phyloP scores from a whole-genome alignment of 2,329 filamentous ascomycete species.

The Alternaria triticina region DNA sequence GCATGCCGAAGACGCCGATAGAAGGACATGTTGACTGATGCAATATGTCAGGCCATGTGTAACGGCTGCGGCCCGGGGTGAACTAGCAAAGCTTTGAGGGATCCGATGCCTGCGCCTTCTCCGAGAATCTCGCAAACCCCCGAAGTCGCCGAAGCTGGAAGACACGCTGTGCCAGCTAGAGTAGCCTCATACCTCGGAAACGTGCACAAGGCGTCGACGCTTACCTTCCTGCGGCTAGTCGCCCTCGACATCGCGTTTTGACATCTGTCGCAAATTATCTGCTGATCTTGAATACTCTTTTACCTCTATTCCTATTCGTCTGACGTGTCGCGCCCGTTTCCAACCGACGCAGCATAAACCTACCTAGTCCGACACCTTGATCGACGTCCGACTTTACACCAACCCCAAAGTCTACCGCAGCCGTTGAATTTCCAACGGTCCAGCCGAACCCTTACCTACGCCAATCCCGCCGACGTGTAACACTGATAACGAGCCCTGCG shows the following conservation, averaged over 20 bases:
- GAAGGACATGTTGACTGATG: conserved; percentile 8
- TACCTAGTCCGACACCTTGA: neutral
- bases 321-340: neutral
- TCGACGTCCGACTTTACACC: conserved; percentile 1
- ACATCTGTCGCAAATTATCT: conserved; percentile 39
- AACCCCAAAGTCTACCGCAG: neutral
- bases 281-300: conserved; percentile 28
- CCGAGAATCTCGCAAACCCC: conserved; percentile 1
- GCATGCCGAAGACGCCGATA: conserved; percentile 26
- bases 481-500: neutral
- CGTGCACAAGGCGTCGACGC: conserved; percentile 7
- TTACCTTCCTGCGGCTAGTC: conserved; percentile 26
- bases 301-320: conserved; percentile 13
- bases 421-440: neutral
- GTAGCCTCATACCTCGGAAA: neutral
- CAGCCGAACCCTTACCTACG: neutral
- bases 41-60: conserved; percentile 1
- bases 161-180: conserved; percentile 1
- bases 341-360: neutral
- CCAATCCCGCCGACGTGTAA: conserved; percentile 3
- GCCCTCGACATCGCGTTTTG: conserved; percentile 26
- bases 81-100: conserved; percentile 4
- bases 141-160: conserved; percentile 1
- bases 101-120: conserved; percentile 5
- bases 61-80: conserved; percentile 16